Percentiles rank a stretch among this genome's conserved stretches.
These are phyloP conservation scores for Apiospora phragmitis DNA, from an alignment of 2,329 filamentous ascomycete genomes.

Conservation along the genomic window DNA sequence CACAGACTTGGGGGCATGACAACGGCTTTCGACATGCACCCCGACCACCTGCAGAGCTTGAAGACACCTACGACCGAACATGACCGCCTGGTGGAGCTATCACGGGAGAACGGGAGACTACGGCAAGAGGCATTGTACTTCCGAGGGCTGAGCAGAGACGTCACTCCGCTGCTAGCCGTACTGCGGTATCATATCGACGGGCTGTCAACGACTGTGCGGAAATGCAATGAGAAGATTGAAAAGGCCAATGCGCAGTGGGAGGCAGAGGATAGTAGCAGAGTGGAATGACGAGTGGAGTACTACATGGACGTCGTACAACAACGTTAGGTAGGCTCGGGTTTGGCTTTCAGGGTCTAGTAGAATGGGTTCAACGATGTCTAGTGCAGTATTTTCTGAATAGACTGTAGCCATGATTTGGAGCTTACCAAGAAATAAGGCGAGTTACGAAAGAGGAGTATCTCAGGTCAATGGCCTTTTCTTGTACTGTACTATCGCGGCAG, in stretches of 20 bases:
- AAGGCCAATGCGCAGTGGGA: slow-evolving; percentile 5
- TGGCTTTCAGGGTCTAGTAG: not conserved
- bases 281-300: not conserved
- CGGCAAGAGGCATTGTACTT: not conserved
- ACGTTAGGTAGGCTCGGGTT: not conserved
- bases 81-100: not conserved
- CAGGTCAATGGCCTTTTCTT: not conserved
- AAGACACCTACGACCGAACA: not conserved
- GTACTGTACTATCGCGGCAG: not conserved
- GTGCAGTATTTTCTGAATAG: not conserved
- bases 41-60: not conserved
- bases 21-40: not conserved
- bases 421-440: not conserved
- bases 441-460: not conserved
- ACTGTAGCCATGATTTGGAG: not conserved
- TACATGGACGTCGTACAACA: not conserved
- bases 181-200: not conserved
- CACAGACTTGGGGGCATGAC: slow-evolving; percentile 3
- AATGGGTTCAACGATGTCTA: not conserved
- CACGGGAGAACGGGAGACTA: not conserved
- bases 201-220: not conserved
- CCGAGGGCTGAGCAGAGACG: not conserved
- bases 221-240: not conserved
- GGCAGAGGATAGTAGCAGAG: not conserved
- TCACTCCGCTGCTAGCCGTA: not conserved